These are phyloP conservation scores for Hirsutella minnesotensis DNA, from an alignment of 2,329 filamentous ascomycete species.

Conservation along the genomic window DNA sequence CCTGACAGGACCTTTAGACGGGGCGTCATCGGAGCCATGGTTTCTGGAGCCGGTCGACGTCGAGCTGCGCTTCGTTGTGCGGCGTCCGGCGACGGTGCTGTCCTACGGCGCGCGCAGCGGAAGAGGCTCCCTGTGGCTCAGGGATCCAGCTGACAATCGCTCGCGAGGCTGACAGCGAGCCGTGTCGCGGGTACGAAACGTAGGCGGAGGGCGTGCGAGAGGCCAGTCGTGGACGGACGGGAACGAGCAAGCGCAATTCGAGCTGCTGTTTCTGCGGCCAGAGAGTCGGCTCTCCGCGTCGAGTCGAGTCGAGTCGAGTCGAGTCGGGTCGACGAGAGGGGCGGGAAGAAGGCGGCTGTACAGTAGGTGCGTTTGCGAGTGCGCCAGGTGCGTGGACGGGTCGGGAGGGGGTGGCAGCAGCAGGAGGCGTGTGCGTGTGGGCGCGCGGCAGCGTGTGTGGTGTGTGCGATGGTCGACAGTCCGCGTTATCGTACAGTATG, in stretches of 20 bases:
- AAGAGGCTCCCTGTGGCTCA: constrained; percentile 14
- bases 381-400: neutral
- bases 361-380: neutral
- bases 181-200: constrained; percentile 4
- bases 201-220: neutral
- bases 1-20: constrained; percentile 50
- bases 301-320: neutral
- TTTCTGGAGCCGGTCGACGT: constrained; percentile 22
- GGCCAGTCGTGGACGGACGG: neutral
- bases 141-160: constrained; percentile 4
- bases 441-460: neutral
- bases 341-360: neutral
- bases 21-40: constrained; percentile 48
- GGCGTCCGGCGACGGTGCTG: constrained; percentile 21
- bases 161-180: constrained; percentile 6
- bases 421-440: neutral
- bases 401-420: neutral
- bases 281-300: neutral
- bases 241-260: neutral
- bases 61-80: constrained; percentile 15
- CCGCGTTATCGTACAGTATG: constrained; percentile 3
- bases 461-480: neutral
- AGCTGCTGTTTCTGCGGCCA: neutral
- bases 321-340: neutral
- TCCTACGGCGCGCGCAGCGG: constrained; percentile 12